Evolutionary conservation across 139 green algal species (phyloP).

Genomic region (Yamagishiella unicocca): DNA sequence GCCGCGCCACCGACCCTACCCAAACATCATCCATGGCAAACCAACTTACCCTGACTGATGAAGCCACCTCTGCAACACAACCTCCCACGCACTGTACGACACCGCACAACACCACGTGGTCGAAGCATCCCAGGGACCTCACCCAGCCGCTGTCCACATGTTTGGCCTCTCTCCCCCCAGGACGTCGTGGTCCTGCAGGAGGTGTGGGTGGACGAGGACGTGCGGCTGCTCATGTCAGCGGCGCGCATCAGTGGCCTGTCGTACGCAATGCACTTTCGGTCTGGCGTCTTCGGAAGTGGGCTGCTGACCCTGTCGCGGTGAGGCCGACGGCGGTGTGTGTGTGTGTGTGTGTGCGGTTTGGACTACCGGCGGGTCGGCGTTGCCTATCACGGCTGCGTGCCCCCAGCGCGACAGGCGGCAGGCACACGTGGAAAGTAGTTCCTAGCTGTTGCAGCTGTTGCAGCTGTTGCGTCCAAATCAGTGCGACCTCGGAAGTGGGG

Average conservation of each 20-base stretch:
- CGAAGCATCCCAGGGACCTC: too few species aligned
- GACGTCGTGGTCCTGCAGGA: conserved; percentile 71
- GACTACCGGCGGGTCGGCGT: neutral
- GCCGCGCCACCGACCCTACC: too few species aligned
- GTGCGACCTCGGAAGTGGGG: neutral
- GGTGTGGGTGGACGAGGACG: conserved; percentile 70
- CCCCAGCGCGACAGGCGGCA: neutral
- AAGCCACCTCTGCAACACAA: too few species aligned
- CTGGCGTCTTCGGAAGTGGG: conserved; percentile 65
- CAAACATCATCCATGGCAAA: too few species aligned
- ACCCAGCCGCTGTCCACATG: too few species aligned
- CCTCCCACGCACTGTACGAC: too few species aligned
- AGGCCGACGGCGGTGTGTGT: neutral
- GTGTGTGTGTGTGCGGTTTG: too few species aligned
- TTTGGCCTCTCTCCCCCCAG: conserved; percentile 19
- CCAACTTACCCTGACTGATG: too few species aligned
- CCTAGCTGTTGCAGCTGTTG: neutral
- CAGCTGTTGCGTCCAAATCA: neutral
- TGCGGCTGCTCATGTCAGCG: conserved; percentile 47
- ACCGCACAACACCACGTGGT: too few species aligned
- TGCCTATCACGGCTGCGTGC: neutral
- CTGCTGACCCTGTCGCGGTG: conserved; percentile 65
- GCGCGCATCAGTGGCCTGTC: conserved; percentile 45
- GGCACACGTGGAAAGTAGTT: neutral
- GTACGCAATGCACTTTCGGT: conserved; percentile 62